These are phyloP conservation scores for Fennellomyces sp. DNA, from an alignment of 371 early-diverging fungal genomes.

Conservation along the genomic window DNA sequence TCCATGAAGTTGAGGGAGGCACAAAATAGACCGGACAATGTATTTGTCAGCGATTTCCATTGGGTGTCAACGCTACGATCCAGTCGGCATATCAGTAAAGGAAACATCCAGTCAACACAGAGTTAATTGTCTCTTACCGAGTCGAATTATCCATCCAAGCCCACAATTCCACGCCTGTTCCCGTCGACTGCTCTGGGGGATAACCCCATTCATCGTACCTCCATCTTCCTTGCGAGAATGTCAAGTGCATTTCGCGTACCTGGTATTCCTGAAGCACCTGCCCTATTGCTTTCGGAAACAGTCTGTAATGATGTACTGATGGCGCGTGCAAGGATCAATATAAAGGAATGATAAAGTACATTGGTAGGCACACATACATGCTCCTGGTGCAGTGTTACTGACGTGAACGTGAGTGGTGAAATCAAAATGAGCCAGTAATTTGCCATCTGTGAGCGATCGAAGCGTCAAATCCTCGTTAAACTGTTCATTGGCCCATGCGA, in stretches of 20 bases:
- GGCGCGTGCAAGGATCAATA: background rate
- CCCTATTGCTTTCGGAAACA: constrained; percentile 86
- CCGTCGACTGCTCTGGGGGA: constrained; percentile 57
- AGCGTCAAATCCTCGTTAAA: constrained; percentile 70
- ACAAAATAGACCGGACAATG: constrained; percentile 92
- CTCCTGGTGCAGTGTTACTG: constrained; percentile 18
- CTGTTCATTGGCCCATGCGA: constrained; percentile 16
- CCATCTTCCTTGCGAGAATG: constrained; percentile 93
- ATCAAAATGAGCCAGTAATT: constrained; percentile 78
- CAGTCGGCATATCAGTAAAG: background rate
- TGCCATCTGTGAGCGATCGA: constrained; percentile 74
- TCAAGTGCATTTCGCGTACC: constrained; percentile 80
- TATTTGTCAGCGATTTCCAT: constrained; percentile 91
- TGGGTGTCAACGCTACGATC: constrained; percentile 57
- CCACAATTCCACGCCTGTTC: constrained; percentile 82
- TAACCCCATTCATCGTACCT: constrained; percentile 81
- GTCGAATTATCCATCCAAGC: constrained; percentile 70
- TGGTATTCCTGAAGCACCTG: constrained; percentile 78
- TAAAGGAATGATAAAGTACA: background rate
- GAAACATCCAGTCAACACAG: background rate
- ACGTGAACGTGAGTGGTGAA: constrained; percentile 61
- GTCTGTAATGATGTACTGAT: constrained; percentile 70
- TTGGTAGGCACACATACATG: constrained; percentile 20
- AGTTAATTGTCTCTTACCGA: constrained; percentile 31
- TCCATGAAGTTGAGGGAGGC: constrained; percentile 95